Conservation (phyloP, 331 rosid species). For the Quercus phellos region DNA sequence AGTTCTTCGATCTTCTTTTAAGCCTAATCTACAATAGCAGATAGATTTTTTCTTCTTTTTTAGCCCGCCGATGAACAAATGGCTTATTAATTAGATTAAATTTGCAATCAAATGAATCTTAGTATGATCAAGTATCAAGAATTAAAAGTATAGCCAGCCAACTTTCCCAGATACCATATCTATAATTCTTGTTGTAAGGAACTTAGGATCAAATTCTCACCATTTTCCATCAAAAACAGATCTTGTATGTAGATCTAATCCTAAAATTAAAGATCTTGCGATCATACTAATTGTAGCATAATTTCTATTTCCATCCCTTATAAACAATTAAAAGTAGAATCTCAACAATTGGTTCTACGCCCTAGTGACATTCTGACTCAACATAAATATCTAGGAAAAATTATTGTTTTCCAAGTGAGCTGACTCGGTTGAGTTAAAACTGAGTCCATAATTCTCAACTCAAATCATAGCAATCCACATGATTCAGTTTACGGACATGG, state of each 20-base stretch:
- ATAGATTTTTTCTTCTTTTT: not conserved
- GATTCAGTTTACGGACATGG: not conserved
- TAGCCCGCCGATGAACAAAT: not conserved
- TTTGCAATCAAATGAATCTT: not conserved
- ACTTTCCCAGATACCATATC: constrained; percentile 18
- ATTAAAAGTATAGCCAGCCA: constrained; percentile 6
- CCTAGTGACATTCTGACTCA: constrained; percentile 36
- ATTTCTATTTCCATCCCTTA: constrained; percentile 1
- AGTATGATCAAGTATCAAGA: not conserved
- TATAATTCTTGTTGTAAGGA: not conserved
- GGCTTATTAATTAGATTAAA: not conserved
- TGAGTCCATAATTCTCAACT: not conserved
- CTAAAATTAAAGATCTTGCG: constrained; percentile 25
- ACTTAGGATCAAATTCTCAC: not conserved
- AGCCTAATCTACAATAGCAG: too few species aligned
- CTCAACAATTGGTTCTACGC: not conserved
- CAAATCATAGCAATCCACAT: not conserved
- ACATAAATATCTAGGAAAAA: constrained; percentile 13
- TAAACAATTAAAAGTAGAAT: constrained; percentile 3
- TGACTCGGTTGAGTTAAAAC: not conserved
- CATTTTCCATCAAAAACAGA: constrained; percentile 26
- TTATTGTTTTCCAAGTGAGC: not conserved
- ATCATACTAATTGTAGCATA: constrained; percentile 19
- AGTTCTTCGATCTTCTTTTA: too few species aligned
- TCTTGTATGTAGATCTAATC: constrained; percentile 27